Conservation (phyloP, 371 early-diverging fungal genomes). For the Chytridiales sp. region DNA sequence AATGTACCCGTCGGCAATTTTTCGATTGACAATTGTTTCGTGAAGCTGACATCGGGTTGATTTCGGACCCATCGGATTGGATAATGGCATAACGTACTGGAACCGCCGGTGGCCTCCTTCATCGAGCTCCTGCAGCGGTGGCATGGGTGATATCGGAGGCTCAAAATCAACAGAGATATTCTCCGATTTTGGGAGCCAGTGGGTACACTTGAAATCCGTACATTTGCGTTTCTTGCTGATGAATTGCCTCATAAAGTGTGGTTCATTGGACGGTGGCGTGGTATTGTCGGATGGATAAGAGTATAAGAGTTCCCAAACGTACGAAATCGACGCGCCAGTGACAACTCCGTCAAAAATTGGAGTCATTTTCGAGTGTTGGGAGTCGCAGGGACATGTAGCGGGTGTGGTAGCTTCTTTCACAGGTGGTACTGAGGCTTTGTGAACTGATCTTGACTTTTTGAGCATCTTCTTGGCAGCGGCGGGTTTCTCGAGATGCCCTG, state of each 20-base stretch:
- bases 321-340: slow-evolving; percentile 9
- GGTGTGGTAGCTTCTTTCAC: neutral
- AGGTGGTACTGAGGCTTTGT: neutral
- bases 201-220: slow-evolving; percentile 7
- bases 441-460: too few relatives aligned
- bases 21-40: slow-evolving; percentile 15
- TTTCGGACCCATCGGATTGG: slow-evolving; percentile 41
- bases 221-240: slow-evolving; percentile 6
- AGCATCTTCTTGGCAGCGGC: too few relatives aligned
- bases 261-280: too few relatives aligned
- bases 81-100: slow-evolving; percentile 37
- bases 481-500: too few relatives aligned
- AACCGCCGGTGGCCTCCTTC: slow-evolving; percentile 23
- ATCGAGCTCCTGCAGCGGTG: slow-evolving; percentile 1
- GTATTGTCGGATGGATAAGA: slow-evolving; percentile 5
- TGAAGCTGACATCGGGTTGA: slow-evolving; percentile 22
- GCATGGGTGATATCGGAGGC: neutral
- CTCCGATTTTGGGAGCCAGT: neutral
- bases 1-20: slow-evolving; percentile 8
- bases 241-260: slow-evolving; percentile 1
- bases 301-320: slow-evolving; percentile 30
- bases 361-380: slow-evolving; percentile 24
- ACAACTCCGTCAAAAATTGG: slow-evolving; percentile 24
- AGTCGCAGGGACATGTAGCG: slow-evolving; percentile 23
- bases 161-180: neutral